Conservation (phyloP, 176 grass and related monocot genomes). For the Oryza meyeriana region DNA sequence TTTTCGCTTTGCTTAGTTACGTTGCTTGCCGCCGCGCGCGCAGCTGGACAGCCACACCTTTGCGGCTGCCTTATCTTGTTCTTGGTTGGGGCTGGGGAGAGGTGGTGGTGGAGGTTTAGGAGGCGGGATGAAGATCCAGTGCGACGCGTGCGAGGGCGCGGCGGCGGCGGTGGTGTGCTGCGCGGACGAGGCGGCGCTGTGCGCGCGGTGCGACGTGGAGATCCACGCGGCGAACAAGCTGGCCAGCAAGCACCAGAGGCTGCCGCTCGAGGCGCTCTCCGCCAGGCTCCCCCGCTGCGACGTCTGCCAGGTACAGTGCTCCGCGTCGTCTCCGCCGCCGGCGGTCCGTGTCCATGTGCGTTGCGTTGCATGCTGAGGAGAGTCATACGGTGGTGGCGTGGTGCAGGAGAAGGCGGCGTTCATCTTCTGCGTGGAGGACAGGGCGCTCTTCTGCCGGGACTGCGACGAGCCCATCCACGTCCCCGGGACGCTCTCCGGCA, state of each 20-base stretch:
- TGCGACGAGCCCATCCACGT: constrained; percentile 97
- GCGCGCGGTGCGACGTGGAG: constrained; percentile 79
- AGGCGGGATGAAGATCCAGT: constrained; percentile 78
- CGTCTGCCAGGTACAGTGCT: constrained; percentile 55
- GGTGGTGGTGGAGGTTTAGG: neutral
- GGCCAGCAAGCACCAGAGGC: constrained; percentile 83
- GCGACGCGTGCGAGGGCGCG: constrained; percentile 70
- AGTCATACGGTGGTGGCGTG: too few relatives aligned
- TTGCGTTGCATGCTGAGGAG: neutral
- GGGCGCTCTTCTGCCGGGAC: constrained; percentile 95
- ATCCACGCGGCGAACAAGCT: constrained; percentile 84
- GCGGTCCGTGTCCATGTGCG: too few relatives aligned
- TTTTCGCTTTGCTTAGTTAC: too few relatives aligned
- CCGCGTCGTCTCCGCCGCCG: neutral
- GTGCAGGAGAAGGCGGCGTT: constrained; percentile 91
- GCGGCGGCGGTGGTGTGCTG: constrained; percentile 77
- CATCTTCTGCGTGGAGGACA: constrained; percentile 97
- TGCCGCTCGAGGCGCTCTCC: constrained; percentile 66
- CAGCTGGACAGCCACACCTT: neutral
- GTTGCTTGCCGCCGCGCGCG: too few relatives aligned
- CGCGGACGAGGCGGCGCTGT: constrained; percentile 88
- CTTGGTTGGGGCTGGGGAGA: neutral
- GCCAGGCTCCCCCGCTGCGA: constrained; percentile 71
- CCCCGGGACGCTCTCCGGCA: constrained; percentile 72
- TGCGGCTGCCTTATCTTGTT: constrained; percentile 2